Percentiles rank a stretch among this genome's conserved stretches.
Conservation (phyloP, 352 stramenopile genomes). For the Pythium scleroteichum region DNA sequence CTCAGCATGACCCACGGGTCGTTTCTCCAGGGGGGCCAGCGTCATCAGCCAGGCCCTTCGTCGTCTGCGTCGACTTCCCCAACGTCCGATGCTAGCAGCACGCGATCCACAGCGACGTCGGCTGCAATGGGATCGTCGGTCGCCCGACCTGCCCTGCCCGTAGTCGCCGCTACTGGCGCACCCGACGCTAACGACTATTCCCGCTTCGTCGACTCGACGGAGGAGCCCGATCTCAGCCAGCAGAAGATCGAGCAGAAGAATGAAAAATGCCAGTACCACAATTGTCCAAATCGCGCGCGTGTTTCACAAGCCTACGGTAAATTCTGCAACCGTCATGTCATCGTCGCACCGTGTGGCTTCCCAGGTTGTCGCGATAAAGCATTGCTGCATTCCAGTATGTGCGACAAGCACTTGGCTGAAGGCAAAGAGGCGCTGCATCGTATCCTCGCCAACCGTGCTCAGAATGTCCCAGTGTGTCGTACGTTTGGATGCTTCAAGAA, state of each 20-base stretch:
- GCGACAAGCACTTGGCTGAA: slow-evolving; percentile 61
- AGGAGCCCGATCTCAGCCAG: slow-evolving; percentile 49
- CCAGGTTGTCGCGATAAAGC: slow-evolving; percentile 83
- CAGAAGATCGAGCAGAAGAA: slow-evolving; percentile 66
- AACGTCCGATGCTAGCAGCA: slow-evolving; percentile 23
- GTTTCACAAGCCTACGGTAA: slow-evolving; percentile 78
- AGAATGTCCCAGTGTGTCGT: slow-evolving; percentile 79
- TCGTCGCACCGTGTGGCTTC: slow-evolving; percentile 83
- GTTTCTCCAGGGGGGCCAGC: slow-evolving; percentile 10
- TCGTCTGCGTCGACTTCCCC: slow-evolving; percentile 26
- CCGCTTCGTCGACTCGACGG: slow-evolving; percentile 40
- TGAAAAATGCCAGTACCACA: slow-evolving; percentile 74
- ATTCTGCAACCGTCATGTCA: slow-evolving; percentile 88
- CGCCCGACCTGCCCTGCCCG: slow-evolving; percentile 22
- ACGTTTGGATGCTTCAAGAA: slow-evolving; percentile 87
- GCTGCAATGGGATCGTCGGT: slow-evolving; percentile 16
- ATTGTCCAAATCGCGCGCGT: slow-evolving; percentile 75
- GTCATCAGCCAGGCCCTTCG: not conserved
- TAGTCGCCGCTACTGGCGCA: slow-evolving; percentile 10
- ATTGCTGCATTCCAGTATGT: slow-evolving; percentile 62
- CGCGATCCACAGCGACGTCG: slow-evolving; percentile 13
- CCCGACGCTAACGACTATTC: slow-evolving; percentile 41
- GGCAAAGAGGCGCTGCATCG: slow-evolving; percentile 75
- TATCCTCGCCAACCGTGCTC: slow-evolving; percentile 56
- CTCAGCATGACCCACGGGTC: slow-evolving; percentile 21